Conservation (phyloP, 768 basidiomycete genomes). For the Collybiopsis luxurians region DNA sequence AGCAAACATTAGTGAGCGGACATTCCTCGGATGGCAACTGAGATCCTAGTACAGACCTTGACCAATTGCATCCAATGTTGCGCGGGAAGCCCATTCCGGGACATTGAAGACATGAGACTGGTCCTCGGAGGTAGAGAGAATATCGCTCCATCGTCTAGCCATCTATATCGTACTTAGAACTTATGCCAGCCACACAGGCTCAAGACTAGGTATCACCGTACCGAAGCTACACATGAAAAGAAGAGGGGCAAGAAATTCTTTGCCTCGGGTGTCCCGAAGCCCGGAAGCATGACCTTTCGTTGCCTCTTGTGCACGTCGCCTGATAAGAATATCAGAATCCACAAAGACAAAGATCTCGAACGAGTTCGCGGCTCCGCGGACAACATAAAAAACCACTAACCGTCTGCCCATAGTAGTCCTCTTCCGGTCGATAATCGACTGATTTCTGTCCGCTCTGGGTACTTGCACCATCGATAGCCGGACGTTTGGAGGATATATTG, state of each 20-base stretch:
- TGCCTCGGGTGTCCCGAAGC: constrained; percentile 25
- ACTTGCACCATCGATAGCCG: constrained; percentile 27
- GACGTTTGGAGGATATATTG: constrained; percentile 29
- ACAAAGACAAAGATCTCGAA: not conserved
- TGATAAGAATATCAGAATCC: constrained; percentile 5
- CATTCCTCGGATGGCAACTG: constrained; percentile 13
- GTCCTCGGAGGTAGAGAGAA: constrained; percentile 13
- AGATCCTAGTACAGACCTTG: constrained; percentile 29
- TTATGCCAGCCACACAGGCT: too few relatives aligned
- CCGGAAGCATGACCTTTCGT: constrained; percentile 32
- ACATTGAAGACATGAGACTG: constrained; percentile 22
- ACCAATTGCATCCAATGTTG: constrained; percentile 37
- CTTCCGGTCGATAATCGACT: constrained; percentile 20
- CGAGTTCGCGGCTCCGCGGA: not conserved
- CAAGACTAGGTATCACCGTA: too few relatives aligned
- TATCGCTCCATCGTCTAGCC: constrained; percentile 25
- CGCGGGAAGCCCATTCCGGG: constrained; percentile 25
- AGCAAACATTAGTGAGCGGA: constrained; percentile 19
- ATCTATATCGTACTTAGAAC: constrained; percentile 15
- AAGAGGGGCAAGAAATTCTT: constrained; percentile 28
- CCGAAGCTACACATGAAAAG: constrained; percentile 18
- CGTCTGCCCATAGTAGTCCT: constrained; percentile 27
- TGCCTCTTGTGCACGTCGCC: constrained; percentile 25
- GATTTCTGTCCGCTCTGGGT: constrained; percentile 16
- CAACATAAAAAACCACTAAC: constrained; percentile 14